Conservation (phyloP, 768 basidiomycete species). For the Coprinopsis sp. region DNA sequence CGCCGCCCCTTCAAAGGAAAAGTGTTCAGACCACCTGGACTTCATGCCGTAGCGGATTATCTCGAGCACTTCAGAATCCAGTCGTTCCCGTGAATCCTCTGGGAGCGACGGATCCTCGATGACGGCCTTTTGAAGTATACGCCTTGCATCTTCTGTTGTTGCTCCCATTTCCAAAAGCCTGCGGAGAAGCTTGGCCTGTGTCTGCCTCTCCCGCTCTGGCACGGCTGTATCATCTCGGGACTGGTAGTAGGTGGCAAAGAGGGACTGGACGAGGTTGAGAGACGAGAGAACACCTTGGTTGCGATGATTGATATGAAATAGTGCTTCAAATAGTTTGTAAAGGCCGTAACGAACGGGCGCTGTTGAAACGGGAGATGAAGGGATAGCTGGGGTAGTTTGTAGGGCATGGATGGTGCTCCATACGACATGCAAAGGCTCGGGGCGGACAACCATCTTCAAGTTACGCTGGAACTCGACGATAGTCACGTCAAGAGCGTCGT, state of each 20-base stretch:
- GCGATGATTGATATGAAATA: constrained; percentile 57
- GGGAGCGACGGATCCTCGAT: no score
- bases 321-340: constrained; percentile 58
- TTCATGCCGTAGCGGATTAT: constrained; percentile 67
- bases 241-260: constrained; percentile 45
- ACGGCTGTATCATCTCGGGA: constrained; percentile 15
- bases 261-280: constrained; percentile 47
- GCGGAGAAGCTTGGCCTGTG: constrained; percentile 58
- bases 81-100: constrained; percentile 37
- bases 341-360: constrained; percentile 45
- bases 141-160: constrained; percentile 56
- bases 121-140: constrained; percentile 56
- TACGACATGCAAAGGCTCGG: constrained; percentile 58
- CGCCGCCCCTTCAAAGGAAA: constrained; percentile 59
- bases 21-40: constrained; percentile 74
- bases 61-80: constrained; percentile 66
- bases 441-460: constrained; percentile 41
- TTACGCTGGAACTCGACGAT: background rate
- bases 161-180: constrained; percentile 75
- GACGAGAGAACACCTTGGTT: constrained; percentile 67
- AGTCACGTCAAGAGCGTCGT: constrained; percentile 28
- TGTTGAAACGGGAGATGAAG: background rate
- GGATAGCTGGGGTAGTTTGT: constrained; percentile 25
- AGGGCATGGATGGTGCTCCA: constrained; percentile 41
- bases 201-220: constrained; percentile 46